Percentiles rank a stretch among this genome's conserved stretches.
These are phyloP conservation scores for Helianthus tuberosus DNA, from an alignment of 129 eudicot genomes.

Conservation along the genomic window DNA sequence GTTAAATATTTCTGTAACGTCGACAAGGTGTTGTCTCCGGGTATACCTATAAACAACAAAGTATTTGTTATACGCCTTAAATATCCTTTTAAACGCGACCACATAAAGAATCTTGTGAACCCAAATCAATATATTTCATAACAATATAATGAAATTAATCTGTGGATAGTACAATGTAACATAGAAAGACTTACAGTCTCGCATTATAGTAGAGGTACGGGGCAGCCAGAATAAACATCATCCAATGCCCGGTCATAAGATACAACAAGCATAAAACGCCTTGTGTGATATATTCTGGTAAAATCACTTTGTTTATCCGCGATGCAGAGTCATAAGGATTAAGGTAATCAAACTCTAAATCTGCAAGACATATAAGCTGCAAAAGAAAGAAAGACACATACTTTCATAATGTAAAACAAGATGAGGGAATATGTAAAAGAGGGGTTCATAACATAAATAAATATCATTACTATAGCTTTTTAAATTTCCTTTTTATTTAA, in stretches of 20 bases:
- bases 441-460: too few species aligned
- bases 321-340: slow-evolving; percentile 92
- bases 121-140: background rate
- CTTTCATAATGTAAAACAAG: background rate
- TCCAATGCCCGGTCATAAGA: slow-evolving; percentile 83
- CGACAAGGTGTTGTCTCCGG: slow-evolving; percentile 64
- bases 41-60: slow-evolving; percentile 50
- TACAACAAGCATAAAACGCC: slow-evolving; percentile 62
- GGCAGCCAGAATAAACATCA: slow-evolving; percentile 64
- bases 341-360: slow-evolving; percentile 86
- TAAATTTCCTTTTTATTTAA: background rate
- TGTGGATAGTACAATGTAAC: background rate
- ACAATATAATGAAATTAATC: background rate
- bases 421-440: too few species aligned
- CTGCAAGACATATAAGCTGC: slow-evolving; percentile 92
- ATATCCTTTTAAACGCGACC: too few species aligned
- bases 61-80: background rate
- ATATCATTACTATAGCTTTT: too few species aligned
- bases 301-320: slow-evolving; percentile 63
- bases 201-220: slow-evolving; percentile 80
- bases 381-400: slow-evolving; percentile 11
- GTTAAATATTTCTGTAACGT: slow-evolving; percentile 87
- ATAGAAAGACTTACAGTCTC: slow-evolving; percentile 56
- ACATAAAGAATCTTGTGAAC: background rate
- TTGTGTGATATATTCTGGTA: slow-evolving; percentile 74